phyloP scores from a whole-genome alignment of 2,329 filamentous ascomycete genomes.

The Colletotrichum shisoi region DNA sequence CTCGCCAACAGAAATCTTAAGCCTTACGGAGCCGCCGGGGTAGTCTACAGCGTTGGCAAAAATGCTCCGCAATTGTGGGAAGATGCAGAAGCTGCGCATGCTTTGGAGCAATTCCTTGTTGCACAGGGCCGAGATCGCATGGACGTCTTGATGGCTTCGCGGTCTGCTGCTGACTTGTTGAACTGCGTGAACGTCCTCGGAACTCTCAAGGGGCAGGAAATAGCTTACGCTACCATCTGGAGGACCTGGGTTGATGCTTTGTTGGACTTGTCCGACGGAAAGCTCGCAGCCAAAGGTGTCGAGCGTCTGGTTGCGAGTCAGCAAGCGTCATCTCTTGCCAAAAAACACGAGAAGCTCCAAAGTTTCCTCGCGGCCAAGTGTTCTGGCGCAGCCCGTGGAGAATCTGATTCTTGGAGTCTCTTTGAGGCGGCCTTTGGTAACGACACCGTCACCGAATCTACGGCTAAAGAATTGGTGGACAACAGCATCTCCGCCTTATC shows the following conservation, averaged over 20 bases:
- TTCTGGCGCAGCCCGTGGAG: slow-evolving; percentile 19
- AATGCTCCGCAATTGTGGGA: slow-evolving; percentile 54
- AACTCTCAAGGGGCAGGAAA: slow-evolving; percentile 50
- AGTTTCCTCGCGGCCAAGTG: slow-evolving; percentile 49
- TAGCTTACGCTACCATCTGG: slow-evolving; percentile 56
- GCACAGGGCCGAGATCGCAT: slow-evolving; percentile 64
- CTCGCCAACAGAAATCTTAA: slow-evolving; percentile 63
- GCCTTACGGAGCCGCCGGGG: slow-evolving; percentile 62
- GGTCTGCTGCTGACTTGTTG: slow-evolving; percentile 72
- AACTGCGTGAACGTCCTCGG: slow-evolving; percentile 68
- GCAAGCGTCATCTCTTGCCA: slow-evolving; percentile 51
- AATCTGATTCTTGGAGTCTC: slow-evolving; percentile 53
- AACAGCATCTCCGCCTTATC: slow-evolving; percentile 49
- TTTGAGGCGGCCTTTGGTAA: slow-evolving; percentile 59
- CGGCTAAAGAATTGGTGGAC: slow-evolving; percentile 47
- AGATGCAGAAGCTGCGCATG: slow-evolving; percentile 43
- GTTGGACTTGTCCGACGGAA: slow-evolving; percentile 47
- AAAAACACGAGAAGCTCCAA: slow-evolving; percentile 55
- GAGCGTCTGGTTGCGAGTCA: slow-evolving; percentile 58
- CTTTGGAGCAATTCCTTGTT: slow-evolving; percentile 56
- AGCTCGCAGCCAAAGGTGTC: slow-evolving; percentile 49
- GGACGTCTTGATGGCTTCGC: slow-evolving; percentile 68
- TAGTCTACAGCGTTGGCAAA: slow-evolving; percentile 48
- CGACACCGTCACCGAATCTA: slow-evolving; percentile 50
- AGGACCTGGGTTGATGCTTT: slow-evolving; percentile 54